Conservation (phyloP, 768 basidiomycete genomes). For the Leucogyrophana mollusca region DNA sequence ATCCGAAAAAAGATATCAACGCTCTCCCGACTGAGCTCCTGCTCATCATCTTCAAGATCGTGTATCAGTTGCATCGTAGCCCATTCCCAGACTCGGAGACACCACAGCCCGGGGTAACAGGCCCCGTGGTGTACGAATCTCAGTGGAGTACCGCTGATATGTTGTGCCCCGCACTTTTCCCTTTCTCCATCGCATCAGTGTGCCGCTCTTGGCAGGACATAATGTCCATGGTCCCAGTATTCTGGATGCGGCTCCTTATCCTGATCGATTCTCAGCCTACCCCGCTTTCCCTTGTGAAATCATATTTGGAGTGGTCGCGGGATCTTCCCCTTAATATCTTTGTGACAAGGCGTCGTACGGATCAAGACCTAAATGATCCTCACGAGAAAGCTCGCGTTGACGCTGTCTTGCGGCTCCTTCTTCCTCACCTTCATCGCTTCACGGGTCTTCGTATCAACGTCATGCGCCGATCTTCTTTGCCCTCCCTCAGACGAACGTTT, state of each 20-base stretch:
- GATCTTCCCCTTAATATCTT: not conserved
- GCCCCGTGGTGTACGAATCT: too few species aligned
- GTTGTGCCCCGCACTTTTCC: not conserved
- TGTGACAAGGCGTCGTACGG: too few species aligned
- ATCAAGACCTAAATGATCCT: too few species aligned
- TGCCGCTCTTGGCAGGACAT: slow-evolving; percentile 15
- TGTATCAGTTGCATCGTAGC: not conserved
- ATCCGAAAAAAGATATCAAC: too few species aligned
- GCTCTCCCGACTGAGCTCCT: slow-evolving; percentile 2
- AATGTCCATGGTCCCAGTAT: slow-evolving; percentile 8
- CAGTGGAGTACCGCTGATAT: slow-evolving; percentile 2
- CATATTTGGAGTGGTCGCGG: slow-evolving; percentile 3
- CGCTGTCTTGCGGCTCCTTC: too few species aligned
- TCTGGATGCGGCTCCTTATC: slow-evolving; percentile 18
- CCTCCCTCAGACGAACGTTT: slow-evolving; percentile 1
- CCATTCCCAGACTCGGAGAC: too few species aligned
- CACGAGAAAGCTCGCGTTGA: too few species aligned
- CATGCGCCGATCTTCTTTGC: too few species aligned
- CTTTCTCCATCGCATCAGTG: slow-evolving; percentile 12
- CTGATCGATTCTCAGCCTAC: slow-evolving; percentile 10
- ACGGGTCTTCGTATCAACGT: too few species aligned
- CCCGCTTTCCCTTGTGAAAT: not conserved
- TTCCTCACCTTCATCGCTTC: too few species aligned
- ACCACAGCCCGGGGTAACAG: too few species aligned
- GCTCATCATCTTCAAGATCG: not conserved